phyloP scores from a whole-genome alignment of 2,329 filamentous ascomycete genomes.

The Fusarium coffeatum region DNA sequence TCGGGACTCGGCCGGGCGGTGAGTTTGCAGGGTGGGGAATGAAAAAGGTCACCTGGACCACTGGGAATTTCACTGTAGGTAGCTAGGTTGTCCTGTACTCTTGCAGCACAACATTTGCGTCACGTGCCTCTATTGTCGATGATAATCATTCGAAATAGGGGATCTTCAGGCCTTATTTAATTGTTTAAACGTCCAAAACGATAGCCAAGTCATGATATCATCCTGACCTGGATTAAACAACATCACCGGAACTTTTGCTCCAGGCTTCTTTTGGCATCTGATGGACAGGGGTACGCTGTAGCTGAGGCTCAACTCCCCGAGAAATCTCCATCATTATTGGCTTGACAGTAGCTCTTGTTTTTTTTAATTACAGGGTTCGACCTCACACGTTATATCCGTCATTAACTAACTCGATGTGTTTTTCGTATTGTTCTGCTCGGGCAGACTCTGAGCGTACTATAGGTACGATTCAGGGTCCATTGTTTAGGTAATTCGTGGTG shows the following conservation, averaged over 20 bases:
- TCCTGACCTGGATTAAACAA: not conserved
- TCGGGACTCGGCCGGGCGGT: conserved; percentile 45
- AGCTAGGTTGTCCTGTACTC: not conserved
- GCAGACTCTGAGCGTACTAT: not conserved
- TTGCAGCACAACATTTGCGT: conserved; percentile 5
- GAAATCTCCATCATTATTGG: conserved; percentile 16
- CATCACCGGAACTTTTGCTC: conserved; percentile 29
- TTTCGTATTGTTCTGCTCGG: not conserved
- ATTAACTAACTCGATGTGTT: not conserved
- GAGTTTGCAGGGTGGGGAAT: conserved; percentile 41
- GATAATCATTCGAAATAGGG: not conserved
- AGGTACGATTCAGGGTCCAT: not conserved
- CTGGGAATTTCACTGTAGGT: conserved; percentile 40
- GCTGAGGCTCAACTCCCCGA: conserved; percentile 25
- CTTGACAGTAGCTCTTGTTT: not conserved
- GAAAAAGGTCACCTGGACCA: conserved; percentile 44
- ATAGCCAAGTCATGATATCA: conserved; percentile 18
- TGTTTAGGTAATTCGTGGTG: not conserved
- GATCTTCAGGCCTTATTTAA: not conserved
- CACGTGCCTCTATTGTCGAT: conserved; percentile 31
- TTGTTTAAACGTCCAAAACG: not conserved
- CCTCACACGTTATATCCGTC: not conserved
- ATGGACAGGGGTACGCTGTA: conserved; percentile 22
- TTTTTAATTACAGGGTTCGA: conserved; percentile 3
- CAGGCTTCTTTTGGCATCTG: not conserved